Conservation (phyloP, 495 filamentous ascomycete species). For the Ramalina peruviana region DNA sequence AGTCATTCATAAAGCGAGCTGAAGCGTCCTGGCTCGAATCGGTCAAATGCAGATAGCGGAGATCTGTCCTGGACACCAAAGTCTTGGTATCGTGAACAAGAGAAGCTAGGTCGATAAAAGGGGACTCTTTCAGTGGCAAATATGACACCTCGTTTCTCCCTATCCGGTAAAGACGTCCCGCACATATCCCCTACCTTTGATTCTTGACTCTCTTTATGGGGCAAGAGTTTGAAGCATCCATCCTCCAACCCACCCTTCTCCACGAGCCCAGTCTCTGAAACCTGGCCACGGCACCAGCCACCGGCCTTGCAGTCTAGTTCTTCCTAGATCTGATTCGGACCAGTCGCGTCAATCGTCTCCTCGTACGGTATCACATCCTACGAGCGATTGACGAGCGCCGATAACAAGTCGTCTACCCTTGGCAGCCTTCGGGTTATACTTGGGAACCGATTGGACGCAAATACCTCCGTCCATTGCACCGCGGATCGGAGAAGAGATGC, state of each 20-base stretch:
- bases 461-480: conserved; percentile 15
- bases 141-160: conserved; percentile 8
- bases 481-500: conserved; percentile 32
- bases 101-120: conserved; percentile 12
- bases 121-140: conserved; percentile 7
- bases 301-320: conserved; percentile 27
- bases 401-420: conserved; percentile 20
- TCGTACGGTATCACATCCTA: conserved; percentile 30
- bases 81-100: neutral
- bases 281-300: conserved; percentile 41
- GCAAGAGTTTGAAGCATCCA: conserved; percentile 16
- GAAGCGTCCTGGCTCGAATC: neutral
- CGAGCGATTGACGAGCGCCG: conserved; percentile 56
- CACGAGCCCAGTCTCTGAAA: conserved; percentile 31
- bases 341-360: conserved; percentile 68
- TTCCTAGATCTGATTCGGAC: conserved; percentile 31
- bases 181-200: conserved; percentile 28
- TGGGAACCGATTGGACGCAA: conserved; percentile 17
- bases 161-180: conserved; percentile 26
- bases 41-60: conserved; percentile 1
- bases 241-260: conserved; percentile 30
- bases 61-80: neutral
- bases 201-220: conserved; percentile 14
- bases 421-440: conserved; percentile 15
- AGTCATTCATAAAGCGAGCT: neutral